Evolutionary conservation across 139 green algal species (phyloP), one percentile per base, ranked within the genome.

Genomic region (Haematococcus sp.): DNA sequence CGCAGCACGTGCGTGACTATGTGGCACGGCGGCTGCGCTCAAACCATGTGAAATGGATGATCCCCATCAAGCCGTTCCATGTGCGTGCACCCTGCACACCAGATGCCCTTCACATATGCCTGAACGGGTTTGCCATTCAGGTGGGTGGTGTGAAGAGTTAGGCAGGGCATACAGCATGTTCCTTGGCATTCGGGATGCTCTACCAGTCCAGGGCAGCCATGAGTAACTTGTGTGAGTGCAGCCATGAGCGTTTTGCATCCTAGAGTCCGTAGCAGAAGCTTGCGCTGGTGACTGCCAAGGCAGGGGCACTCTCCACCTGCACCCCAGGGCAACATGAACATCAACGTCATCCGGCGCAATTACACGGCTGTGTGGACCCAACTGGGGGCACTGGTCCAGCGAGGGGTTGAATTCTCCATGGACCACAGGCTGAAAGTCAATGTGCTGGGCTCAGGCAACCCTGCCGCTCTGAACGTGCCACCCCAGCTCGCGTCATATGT

Each of bases 291-390:
- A n/a, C n/a, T n/a, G n/a, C n/a, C n/a, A n/a, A n/a, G n/a, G n/a
- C n/a, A n/a, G n/a, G n/a, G n/a, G n/a, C n/a, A n/a, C n/a, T n/a
- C n/a, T n/a, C n/a, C n/a, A n/a, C n/a, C n/a, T n/a, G n/a, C n/a
- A n/a, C n/a, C n/a, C 22, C 40, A 49, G 40, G 40, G 40, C 40
- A 52, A 78, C 49, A 64, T 63, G 49, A 78, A 78, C 61, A 67
- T 78, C 27, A 72, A 63, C 32, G 71, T 51, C 63, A 52, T 67
- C 32, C 73, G 73, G 32, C 73, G 73, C 46, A 78, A 78, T 63
- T 78, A 78, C 73, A 67, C 44, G n/a, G 33, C 73, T 27, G 54
- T 78, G 46, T 78, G 73, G 73, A 0, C 15, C 1, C 73, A 78
- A 34, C 40, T 78, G n/a, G 20, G 7, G n/a, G 25, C 49, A 2